phyloP scores from a whole-genome alignment of 208 protist species.

The Wallacemonas sp. region DNA sequence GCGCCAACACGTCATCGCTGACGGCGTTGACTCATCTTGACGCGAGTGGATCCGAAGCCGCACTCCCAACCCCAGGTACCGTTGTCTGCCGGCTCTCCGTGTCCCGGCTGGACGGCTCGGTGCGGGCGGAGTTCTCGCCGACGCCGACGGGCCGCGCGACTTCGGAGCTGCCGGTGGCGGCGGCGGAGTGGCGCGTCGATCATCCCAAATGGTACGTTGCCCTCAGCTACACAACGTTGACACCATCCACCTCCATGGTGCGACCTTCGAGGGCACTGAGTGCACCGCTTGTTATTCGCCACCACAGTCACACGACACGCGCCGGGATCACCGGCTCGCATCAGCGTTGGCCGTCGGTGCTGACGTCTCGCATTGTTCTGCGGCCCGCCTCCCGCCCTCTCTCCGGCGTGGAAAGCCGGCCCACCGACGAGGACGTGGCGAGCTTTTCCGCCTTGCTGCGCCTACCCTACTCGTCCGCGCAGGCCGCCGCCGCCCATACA shows the following conservation, averaged over 20 bases:
- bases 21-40: not conserved
- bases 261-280: too few relatives aligned
- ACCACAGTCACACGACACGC: not conserved
- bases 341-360: constrained; percentile 1
- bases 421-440: not conserved
- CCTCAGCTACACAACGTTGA: not conserved
- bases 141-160: not conserved
- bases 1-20: not conserved
- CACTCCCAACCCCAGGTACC: not conserved
- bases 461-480: not conserved
- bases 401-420: too few relatives aligned
- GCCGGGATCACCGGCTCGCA: not conserved
- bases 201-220: constrained; percentile 15
- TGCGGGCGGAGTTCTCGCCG: not conserved
- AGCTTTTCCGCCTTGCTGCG: not conserved
- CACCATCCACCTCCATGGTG: too few relatives aligned
- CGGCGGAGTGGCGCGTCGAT: not conserved
- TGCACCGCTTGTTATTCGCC: not conserved
- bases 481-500: not conserved
- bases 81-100: constrained; percentile 3
- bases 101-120: constrained; percentile 1
- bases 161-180: not conserved
- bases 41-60: not conserved
- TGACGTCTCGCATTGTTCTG: not conserved
- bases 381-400: not conserved